Evolutionary conservation across 495 filamentous ascomycete species (phyloP).

Genomic region (Daldinia vernicosa): DNA sequence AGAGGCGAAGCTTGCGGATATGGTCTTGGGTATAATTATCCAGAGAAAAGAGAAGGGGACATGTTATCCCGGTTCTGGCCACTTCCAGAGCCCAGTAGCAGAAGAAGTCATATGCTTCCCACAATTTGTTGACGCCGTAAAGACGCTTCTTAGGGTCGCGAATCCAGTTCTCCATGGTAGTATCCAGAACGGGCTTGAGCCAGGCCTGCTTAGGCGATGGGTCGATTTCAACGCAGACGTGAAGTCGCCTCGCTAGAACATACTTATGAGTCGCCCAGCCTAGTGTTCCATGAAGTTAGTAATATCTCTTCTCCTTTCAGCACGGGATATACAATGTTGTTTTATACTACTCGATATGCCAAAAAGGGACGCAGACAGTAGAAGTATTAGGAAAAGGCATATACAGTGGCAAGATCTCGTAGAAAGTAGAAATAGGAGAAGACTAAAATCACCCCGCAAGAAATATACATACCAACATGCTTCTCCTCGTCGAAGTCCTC

Average conservation of each 20-base stretch:
- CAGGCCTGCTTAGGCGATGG: not conserved
- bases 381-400: not conserved
- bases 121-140: not conserved
- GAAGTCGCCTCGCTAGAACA: not conserved
- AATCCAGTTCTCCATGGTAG: not conserved
- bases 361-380: not conserved
- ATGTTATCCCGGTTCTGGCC: not conserved
- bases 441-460: not conserved
- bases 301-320: not conserved
- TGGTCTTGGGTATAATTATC: not conserved
- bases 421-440: not conserved
- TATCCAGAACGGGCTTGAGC: not conserved
- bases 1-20: not conserved
- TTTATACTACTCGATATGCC: not conserved
- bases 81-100: slow-evolving; percentile 3
- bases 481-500: slow-evolving; percentile 1
- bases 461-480: slow-evolving; percentile 9
- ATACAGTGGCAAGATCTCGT: not conserved
- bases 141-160: not conserved
- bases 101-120: not conserved
- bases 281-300: not conserved
- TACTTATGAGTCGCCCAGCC: not conserved
- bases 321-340: not conserved
- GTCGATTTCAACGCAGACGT: not conserved
- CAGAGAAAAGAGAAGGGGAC: not conserved